Evolutionary conservation across 345 rosid species (phyloP).

Genomic region (Psidium guajava): DNA sequence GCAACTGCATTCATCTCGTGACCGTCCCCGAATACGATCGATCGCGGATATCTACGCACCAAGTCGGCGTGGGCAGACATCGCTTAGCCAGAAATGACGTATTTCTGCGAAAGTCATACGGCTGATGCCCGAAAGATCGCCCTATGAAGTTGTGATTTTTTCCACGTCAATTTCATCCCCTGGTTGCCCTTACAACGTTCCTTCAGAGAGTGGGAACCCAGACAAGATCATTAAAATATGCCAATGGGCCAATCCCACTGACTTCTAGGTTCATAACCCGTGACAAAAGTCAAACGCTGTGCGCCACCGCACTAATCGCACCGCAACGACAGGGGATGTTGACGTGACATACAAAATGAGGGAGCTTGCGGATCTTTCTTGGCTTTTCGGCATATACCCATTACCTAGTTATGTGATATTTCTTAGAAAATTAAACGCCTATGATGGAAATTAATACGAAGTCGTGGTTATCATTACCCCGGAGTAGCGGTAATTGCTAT

Average conservation of each 20-base stretch:
- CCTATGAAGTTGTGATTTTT: background rate
- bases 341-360: background rate
- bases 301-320: background rate
- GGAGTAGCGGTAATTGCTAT: too few species aligned
- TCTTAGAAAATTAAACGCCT: too few species aligned
- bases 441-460: too few species aligned
- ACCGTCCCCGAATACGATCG: background rate
- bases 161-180: background rate
- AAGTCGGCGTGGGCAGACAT: too few species aligned
- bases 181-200: background rate
- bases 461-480: too few species aligned
- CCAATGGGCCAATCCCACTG: background rate
- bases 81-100: background rate
- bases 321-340: background rate
- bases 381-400: background rate
- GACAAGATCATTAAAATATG: background rate
- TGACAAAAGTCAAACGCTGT: background rate
- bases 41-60: too few species aligned
- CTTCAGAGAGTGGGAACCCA: background rate
- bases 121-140: background rate
- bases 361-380: background rate
- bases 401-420: too few species aligned
- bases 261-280: background rate
- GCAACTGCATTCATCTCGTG: accelerated
- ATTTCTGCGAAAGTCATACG: background rate